These are phyloP conservation scores for Thymus quinquecostatus DNA, from an alignment of 257 asterid species.

Conservation along the genomic window DNA sequence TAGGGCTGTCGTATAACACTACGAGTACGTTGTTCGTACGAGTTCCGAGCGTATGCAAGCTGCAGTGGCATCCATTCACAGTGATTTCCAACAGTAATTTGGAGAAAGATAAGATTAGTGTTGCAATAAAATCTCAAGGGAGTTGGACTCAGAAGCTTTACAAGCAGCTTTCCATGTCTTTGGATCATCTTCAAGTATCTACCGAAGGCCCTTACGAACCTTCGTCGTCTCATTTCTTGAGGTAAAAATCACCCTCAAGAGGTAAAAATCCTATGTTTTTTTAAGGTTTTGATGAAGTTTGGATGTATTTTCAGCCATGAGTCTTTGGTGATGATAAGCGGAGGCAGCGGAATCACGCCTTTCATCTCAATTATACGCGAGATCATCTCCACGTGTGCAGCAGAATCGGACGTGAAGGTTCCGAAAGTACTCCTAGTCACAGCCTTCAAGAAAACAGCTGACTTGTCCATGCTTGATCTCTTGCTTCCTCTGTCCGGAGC, in stretches of 20 bases:
- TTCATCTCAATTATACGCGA: slow-evolving; percentile 63
- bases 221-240: slow-evolving; percentile 46
- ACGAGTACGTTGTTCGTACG: slow-evolving; percentile 52
- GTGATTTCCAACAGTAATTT: slow-evolving; percentile 43
- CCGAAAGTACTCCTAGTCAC: slow-evolving; percentile 47
- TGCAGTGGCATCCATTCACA: slow-evolving; percentile 71
- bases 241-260: slow-evolving; percentile 25
- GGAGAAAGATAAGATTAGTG: slow-evolving; percentile 45
- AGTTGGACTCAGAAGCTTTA: slow-evolving; percentile 54
- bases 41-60: slow-evolving; percentile 47
- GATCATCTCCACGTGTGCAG: slow-evolving; percentile 33
- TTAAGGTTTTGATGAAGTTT: neutral
- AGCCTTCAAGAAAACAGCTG: slow-evolving; percentile 54
- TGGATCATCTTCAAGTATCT: slow-evolving; percentile 50
- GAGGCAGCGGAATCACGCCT: slow-evolving; percentile 80
- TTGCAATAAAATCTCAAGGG: slow-evolving; percentile 49
- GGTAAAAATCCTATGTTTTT: neutral
- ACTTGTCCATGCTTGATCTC: slow-evolving; percentile 56
- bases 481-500: slow-evolving; percentile 47
- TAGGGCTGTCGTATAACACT: slow-evolving; percentile 46
- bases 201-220: slow-evolving; percentile 71
- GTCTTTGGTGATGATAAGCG: slow-evolving; percentile 62
- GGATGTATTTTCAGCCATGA: slow-evolving; percentile 40
- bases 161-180: slow-evolving; percentile 37
- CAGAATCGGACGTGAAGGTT: slow-evolving; percentile 21